These are phyloP conservation scores for Cutaneotrichosporon cyanovorans DNA, from an alignment of 1,284 basidiomycete species.

Conservation along the genomic window DNA sequence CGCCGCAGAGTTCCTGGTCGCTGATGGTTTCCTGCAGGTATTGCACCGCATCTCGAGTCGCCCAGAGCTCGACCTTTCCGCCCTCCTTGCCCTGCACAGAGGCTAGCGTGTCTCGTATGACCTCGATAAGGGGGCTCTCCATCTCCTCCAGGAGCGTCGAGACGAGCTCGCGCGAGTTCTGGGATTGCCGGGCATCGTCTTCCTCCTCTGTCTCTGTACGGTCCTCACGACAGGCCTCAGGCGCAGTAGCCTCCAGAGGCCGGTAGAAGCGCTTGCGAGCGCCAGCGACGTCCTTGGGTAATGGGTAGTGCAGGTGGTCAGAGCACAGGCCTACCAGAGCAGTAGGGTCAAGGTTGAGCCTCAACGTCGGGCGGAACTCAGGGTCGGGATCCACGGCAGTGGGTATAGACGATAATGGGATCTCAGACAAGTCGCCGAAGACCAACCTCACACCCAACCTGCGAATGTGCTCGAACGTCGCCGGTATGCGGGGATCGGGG, in stretches of 20 bases:
- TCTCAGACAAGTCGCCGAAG: conserved; percentile 53
- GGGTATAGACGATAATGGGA: conserved; percentile 43
- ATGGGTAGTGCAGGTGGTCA: conserved; percentile 65
- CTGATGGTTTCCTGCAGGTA: conserved; percentile 36
- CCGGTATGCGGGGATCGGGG: conserved; percentile 54
- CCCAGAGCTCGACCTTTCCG: conserved; percentile 59
- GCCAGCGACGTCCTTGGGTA: conserved; percentile 52
- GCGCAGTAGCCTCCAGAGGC: conserved; percentile 16
- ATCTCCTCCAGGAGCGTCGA: conserved; percentile 56
- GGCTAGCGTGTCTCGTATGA: conserved; percentile 49
- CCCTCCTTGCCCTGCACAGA: conserved; percentile 9
- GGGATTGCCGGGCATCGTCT: conserved; percentile 24
- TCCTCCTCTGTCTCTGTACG: conserved; percentile 22
- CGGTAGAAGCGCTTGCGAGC: conserved; percentile 58
- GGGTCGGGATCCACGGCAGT: conserved; percentile 61
- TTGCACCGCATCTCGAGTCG: conserved; percentile 62
- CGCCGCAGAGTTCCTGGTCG: conserved; percentile 27
- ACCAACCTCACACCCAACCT: conserved; percentile 51
- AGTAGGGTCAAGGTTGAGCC: conserved; percentile 71
- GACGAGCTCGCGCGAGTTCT: conserved; percentile 39
- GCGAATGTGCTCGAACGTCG: conserved; percentile 50
- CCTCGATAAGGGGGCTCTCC: conserved; percentile 57
- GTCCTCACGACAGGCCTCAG: too few species aligned
- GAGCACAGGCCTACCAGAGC: conserved; percentile 72
- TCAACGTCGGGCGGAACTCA: conserved; percentile 51